phyloP scores from a whole-genome alignment of 257 asterid genomes.

The Forsythia suspensa region DNA sequence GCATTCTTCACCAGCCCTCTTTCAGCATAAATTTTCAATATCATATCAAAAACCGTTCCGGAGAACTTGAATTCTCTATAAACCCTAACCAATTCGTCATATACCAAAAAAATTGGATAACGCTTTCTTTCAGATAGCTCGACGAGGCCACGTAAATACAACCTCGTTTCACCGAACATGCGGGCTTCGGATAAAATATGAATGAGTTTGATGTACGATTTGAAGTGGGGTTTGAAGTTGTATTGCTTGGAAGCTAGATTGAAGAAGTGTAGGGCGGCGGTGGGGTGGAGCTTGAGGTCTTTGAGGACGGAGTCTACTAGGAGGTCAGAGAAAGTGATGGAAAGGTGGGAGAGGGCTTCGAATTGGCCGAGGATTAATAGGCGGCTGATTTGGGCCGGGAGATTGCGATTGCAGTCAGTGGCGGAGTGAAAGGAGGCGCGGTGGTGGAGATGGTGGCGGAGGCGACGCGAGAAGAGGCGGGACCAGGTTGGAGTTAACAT shows the following conservation, averaged over 20 bases:
- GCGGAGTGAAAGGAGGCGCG: constrained; percentile 16
- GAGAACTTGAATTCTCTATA: constrained; percentile 68
- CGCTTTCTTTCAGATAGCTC: constrained; percentile 41
- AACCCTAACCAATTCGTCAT: constrained; percentile 50
- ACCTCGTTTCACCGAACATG: constrained; percentile 65
- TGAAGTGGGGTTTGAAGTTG: constrained; percentile 58
- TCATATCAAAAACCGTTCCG: constrained; percentile 75
- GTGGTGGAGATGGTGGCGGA: constrained; percentile 11
- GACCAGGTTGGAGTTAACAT: not conserved
- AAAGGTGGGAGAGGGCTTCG: constrained; percentile 49
- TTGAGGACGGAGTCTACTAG: constrained; percentile 64
- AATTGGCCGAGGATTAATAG: constrained; percentile 69
- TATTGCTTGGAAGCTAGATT: constrained; percentile 54
- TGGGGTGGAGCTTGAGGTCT: constrained; percentile 60
- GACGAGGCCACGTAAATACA: constrained; percentile 43
- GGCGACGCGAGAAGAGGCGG: constrained; percentile 7
- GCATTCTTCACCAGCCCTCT: constrained; percentile 68
- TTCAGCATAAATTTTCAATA: constrained; percentile 54
- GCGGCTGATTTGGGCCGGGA: constrained; percentile 55
- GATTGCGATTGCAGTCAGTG: constrained; percentile 26
- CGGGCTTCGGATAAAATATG: constrained; percentile 71
- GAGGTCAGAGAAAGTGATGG: constrained; percentile 62
- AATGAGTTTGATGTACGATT: constrained; percentile 53
- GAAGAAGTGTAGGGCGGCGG: constrained; percentile 73
- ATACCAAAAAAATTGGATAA: constrained; percentile 36